Conservation (phyloP, 371 early-diverging fungal species). For the Lichtheimia corymbifera region DNA sequence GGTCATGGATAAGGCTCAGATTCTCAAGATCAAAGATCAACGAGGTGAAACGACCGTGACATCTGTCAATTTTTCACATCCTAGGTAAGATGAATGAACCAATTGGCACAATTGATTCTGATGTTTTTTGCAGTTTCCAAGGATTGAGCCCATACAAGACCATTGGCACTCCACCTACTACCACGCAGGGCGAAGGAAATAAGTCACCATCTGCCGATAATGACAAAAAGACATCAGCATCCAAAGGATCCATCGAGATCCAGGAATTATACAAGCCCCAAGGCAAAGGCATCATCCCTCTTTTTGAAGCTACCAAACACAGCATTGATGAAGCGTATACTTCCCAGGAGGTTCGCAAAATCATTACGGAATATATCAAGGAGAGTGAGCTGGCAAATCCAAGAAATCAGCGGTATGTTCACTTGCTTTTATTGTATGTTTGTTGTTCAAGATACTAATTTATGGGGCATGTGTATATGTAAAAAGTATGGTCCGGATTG, state of each 20-base stretch:
- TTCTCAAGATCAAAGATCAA: constrained; percentile 70
- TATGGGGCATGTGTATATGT: constrained; percentile 7
- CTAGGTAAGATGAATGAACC: constrained; percentile 14
- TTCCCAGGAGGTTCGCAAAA: constrained; percentile 51
- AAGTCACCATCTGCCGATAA: not conserved
- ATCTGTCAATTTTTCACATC: constrained; percentile 62
- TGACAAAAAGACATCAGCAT: not conserved
- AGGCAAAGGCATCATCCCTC: constrained; percentile 32
- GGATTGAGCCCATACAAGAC: constrained; percentile 34
- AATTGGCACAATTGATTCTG: not conserved
- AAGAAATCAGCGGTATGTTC: constrained; percentile 56
- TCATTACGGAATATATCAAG: constrained; percentile 64
- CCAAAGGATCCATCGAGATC: constrained; percentile 23
- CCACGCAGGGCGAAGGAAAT: not conserved
- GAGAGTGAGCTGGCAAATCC: constrained; percentile 55
- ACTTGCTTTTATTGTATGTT: not conserved
- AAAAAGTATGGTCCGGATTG: constrained; percentile 53
- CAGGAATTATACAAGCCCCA: constrained; percentile 60
- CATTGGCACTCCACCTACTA: constrained; percentile 18
- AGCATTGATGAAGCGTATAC: constrained; percentile 58
- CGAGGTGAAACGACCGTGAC: constrained; percentile 63
- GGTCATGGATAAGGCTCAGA: constrained; percentile 62
- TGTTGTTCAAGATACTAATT: not conserved
- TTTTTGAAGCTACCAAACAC: constrained; percentile 57
- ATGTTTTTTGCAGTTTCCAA: constrained; percentile 21